Percentiles rank a stretch among this genome's conserved stretches.
These are phyloP conservation scores for Platismatia glauca DNA, from an alignment of 495 filamentous ascomycete genomes.

Conservation along the genomic window DNA sequence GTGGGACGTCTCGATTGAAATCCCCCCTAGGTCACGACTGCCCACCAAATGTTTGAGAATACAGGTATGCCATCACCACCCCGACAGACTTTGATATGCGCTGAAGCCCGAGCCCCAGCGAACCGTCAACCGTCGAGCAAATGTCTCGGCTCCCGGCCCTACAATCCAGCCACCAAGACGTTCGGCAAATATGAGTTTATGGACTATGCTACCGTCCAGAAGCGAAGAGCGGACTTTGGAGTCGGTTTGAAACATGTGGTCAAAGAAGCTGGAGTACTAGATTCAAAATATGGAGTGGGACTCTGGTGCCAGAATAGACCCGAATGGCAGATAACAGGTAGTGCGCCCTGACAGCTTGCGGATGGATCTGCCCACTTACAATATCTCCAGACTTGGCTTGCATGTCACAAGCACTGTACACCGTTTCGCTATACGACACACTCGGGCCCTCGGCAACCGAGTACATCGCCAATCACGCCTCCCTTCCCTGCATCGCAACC, in stretches of 20 bases:
- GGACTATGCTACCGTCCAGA: slow-evolving; percentile 70
- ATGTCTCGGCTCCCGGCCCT: slow-evolving; percentile 77
- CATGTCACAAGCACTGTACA: slow-evolving; percentile 78
- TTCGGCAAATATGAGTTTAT: slow-evolving; percentile 78
- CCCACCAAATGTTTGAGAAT: slow-evolving; percentile 75
- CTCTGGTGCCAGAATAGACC: slow-evolving; percentile 94
- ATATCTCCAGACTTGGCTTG: slow-evolving; percentile 65
- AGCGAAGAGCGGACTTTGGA: slow-evolving; percentile 74
- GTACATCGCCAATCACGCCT: slow-evolving; percentile 89
- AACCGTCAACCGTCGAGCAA: slow-evolving; percentile 48
- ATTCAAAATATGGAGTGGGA: slow-evolving; percentile 71
- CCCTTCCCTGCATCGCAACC: slow-evolving; percentile 64
- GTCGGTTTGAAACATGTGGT: slow-evolving; percentile 80
- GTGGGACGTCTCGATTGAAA: neutral
- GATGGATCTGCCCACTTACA: slow-evolving; percentile 1
- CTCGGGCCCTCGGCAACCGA: slow-evolving; percentile 82
- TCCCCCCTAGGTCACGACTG: slow-evolving; percentile 47
- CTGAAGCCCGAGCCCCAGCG: slow-evolving; percentile 28
- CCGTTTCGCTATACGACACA: slow-evolving; percentile 94
- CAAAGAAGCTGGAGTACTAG: slow-evolving; percentile 54
- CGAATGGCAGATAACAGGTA: slow-evolving; percentile 93
- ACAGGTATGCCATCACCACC: slow-evolving; percentile 34
- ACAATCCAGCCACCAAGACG: slow-evolving; percentile 63
- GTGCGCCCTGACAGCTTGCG: slow-evolving; percentile 16
- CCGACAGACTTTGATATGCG: slow-evolving; percentile 9